Evolutionary conservation across 2,329 filamentous ascomycete species (phyloP).

Genomic region (Bimuria novae-zelandiae): DNA sequence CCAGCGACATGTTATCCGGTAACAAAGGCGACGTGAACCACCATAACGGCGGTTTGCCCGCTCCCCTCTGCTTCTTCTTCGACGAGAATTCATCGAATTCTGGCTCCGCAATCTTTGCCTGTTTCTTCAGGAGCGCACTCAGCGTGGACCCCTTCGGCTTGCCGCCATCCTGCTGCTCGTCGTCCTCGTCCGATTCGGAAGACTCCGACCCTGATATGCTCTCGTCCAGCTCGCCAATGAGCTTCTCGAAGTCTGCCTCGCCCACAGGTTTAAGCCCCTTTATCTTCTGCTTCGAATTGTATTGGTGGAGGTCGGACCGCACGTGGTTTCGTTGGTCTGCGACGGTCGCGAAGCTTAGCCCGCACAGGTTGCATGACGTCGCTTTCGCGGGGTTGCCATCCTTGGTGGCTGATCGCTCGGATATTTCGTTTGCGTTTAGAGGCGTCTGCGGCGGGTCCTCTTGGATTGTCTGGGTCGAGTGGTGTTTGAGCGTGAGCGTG

Average conservation of each 20-base stretch:
- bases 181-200: conserved; percentile 74
- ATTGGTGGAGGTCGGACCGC: conserved; percentile 88
- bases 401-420: conserved; percentile 45
- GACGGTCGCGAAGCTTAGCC: conserved; percentile 70
- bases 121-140: conserved; percentile 77
- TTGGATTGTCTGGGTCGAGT: conserved; percentile 24
- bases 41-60: conserved; percentile 74
- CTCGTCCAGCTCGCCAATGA: conserved; percentile 86
- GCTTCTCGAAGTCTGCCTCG: conserved; percentile 83
- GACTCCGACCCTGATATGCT: conserved; percentile 84
- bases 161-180: conserved; percentile 59
- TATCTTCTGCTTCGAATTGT: conserved; percentile 92
- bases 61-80: conserved; percentile 58
- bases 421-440: conserved; percentile 22
- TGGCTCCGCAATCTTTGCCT: conserved; percentile 71
- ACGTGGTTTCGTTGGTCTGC: conserved; percentile 84
- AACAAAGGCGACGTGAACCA: conserved; percentile 83
- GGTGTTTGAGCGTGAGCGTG: conserved; percentile 64
- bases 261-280: conserved; percentile 72
- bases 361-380: conserved; percentile 82
- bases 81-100: conserved; percentile 55
- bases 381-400: conserved; percentile 56
- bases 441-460: conserved; percentile 17
- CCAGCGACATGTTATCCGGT: conserved; percentile 78
- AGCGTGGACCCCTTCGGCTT: conserved; percentile 70